Evolutionary conservation across 768 basidiomycete genomes (phyloP), one percentile per base, ranked within the genome.

Genomic region (Paxillus involutus): DNA sequence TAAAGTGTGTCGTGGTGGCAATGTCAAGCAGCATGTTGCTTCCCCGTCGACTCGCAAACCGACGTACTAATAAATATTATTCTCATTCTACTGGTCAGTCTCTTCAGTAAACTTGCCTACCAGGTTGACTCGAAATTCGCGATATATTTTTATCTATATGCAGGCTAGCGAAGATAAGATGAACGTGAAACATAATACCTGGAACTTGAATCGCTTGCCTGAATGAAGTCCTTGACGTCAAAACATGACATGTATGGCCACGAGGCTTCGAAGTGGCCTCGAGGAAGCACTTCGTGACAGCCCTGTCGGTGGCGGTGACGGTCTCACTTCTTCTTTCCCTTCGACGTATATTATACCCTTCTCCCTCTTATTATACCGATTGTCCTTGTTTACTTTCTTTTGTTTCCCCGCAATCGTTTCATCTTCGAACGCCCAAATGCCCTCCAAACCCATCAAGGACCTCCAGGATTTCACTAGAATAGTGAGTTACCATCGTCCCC

Each of bases 381-480:
- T 37, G 33, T 10, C 52, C 29, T 35, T 14, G 16, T 32, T 9
- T 6, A 32, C 44, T 32, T 45, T 32, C 24, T 44, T 32, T 16
- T 32, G 32, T 32, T 17, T 45, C 7, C 7, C 44, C 41, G 26
- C 8, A 3, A 4, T 29, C n/a, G 29, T n/a, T 26, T 3, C 26
- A 30, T 29, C 39, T 7, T 29, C 9, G 17, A 26, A 46, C 36
- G 21, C n/a, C 30, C 39, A 35, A 29, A 64, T 66, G 65, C 44
- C 58, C 47, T 53, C 47, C 3, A 61, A 52, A 7, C 48, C 42
- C 3, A 69, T 69, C 37, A 58, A 49, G 36, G 57, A 55, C 24
- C 49, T 47, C 17, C 47, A 60, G 29, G 62, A 62, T 14, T 67
- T 67, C 40, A 53, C 52, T 1, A 49, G 24, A 32, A 56, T 64